These are phyloP conservation scores for Solanum boliviense DNA, from an alignment of 257 asterid genomes.

Conservation along the genomic window DNA sequence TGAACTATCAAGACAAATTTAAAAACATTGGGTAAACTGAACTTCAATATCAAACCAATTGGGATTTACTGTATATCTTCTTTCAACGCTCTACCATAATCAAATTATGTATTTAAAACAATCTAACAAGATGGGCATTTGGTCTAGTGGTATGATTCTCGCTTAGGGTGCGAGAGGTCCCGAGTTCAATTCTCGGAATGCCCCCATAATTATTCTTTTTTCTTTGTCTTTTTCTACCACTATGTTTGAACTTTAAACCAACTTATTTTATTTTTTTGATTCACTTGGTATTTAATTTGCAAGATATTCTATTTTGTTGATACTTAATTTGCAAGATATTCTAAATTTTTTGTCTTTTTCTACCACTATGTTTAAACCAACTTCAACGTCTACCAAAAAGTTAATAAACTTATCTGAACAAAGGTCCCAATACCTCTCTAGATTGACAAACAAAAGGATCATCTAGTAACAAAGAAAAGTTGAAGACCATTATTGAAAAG, in stretches of 20 bases:
- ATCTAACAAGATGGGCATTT: constrained; percentile 29
- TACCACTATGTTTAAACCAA: no score
- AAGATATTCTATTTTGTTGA: no score
- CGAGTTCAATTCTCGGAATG: constrained; percentile 91
- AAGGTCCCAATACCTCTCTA: not conserved
- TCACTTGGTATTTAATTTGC: not conserved
- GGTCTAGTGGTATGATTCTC: constrained; percentile 85
- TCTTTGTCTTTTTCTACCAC: not conserved
- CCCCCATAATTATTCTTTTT: not conserved
- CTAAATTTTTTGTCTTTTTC: no score
- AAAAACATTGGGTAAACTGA: not conserved
- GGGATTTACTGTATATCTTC: not conserved
- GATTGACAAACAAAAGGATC: not conserved
- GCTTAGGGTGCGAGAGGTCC: constrained; percentile 96
- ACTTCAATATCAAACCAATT: not conserved
- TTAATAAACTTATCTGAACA: not conserved
- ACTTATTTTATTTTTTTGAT: not conserved
- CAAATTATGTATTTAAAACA: not conserved
- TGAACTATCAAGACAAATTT: not conserved
- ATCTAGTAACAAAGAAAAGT: not conserved
- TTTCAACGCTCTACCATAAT: not conserved
- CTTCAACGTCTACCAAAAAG: no score
- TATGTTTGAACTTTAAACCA: not conserved
- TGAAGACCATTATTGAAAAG: not conserved
- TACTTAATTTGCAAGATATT: no score